Base-by-base conservation (phyloP, 2,329 filamentous ascomycete genomes). In the Massarina eburnea region DNA sequence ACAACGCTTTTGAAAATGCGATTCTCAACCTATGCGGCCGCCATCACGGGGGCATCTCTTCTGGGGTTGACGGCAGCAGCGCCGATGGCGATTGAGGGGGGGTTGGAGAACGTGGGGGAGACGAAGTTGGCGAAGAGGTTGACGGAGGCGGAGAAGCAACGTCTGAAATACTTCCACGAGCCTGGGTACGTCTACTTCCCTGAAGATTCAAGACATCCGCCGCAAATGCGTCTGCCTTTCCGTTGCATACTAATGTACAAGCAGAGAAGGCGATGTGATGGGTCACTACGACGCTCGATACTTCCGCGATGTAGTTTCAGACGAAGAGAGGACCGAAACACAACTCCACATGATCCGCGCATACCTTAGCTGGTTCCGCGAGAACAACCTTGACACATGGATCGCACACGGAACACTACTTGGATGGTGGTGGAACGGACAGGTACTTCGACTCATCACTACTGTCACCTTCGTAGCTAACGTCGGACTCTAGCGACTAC, bases 341-440 rank as follows among this genome's bases (percentile, higher is more conserved):
- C 79, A 92, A 45, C 78, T 78, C 39, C 79, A 88, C 66, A 82
- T 94, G 55, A 80, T 91, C 54, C 81, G 84, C 51, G 84, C 87
- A 41, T 94, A 94, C 71, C 78, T 94, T 35, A 76, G 77, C 36
- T 83, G 81, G 45, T 86, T 88, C 67, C 73, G 76, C 35, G 74
- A 80, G 15, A 76, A 85, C 43, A 80, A 82, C 6, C 71, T 90
- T 51, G 88, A 92, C 71, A 92, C 89, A 0, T 94, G 89, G 89
- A 82, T 95, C 48, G 89, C 89, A 30, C 89, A 95, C 68, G 89
- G 89, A 39, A 91, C 89, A 4, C 73, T 94, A 39, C 74, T 95
- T 18, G 89, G 89, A 10, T 95, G 89, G 89, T 94, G 88, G 87
- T 95, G 89, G 89, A 92, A 90, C 65, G 76, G 76, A 45, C 76